Conservation (phyloP, 75 land plant genomes). For the Selaginella moellendorffii region DNA sequence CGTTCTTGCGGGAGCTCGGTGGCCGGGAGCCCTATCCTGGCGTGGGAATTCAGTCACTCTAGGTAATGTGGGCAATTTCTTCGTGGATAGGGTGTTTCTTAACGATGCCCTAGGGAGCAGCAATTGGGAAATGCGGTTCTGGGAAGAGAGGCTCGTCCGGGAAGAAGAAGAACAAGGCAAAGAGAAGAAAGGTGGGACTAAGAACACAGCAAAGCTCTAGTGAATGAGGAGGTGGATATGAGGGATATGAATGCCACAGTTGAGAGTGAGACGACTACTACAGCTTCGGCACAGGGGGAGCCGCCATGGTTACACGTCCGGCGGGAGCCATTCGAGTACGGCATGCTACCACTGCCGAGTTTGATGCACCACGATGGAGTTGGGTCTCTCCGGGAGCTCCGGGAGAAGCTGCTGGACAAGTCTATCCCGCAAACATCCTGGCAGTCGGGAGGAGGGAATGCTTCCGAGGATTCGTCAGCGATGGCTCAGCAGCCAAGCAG, state of each 20-base stretch:
- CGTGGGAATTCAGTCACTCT: too few species aligned
- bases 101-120: too few species aligned
- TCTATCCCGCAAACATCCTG: slow-evolving; percentile 14
- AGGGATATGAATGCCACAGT: not conserved
- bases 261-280: not conserved
- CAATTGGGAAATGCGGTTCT: too few species aligned
- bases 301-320: slow-evolving; percentile 48
- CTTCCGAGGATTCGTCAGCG: too few species aligned
- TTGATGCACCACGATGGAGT: slow-evolving; percentile 61
- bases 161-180: not conserved
- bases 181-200: not conserved
- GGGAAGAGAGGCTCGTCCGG: too few species aligned
- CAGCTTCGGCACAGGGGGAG: slow-evolving; percentile 8
- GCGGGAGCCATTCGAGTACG: slow-evolving; percentile 88
- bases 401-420: slow-evolving; percentile 32
- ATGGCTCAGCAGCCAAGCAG: slow-evolving; percentile 14
- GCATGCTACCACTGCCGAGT: slow-evolving; percentile 73
- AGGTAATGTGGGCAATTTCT: too few species aligned
- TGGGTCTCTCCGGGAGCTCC: slow-evolving; percentile 36
- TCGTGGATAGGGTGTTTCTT: too few species aligned
- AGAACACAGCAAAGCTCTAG: too few species aligned
- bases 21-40: too few species aligned
- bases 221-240: not conserved
- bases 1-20: too few species aligned
- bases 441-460: slow-evolving; percentile 9